phyloP scores from a whole-genome alignment of 768 basidiomycete species.

The Trametes maxima region DNA sequence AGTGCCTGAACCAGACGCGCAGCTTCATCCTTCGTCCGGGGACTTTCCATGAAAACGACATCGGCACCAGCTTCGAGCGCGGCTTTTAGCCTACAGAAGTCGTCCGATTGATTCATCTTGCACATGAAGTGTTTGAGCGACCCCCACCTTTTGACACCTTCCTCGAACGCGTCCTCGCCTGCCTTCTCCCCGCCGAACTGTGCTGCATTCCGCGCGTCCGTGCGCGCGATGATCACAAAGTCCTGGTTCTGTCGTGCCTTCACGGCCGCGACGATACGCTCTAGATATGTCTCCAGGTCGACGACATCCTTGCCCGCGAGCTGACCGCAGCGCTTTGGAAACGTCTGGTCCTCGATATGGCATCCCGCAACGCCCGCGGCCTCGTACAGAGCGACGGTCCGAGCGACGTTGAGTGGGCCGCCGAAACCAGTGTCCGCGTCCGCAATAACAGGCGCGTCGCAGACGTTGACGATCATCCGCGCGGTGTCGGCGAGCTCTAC shows the following conservation, averaged over 20 bases:
- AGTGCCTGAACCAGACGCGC: conserved; percentile 30
- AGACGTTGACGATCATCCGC: conserved; percentile 26
- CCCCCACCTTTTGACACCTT: conserved; percentile 30
- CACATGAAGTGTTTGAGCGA: neutral
- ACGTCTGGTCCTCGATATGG: conserved; percentile 34
- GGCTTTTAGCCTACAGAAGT: conserved; percentile 22
- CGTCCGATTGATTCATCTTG: neutral
- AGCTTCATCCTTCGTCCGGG: conserved; percentile 31
- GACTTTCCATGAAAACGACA: conserved; percentile 34
- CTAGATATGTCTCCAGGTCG: conserved; percentile 31
- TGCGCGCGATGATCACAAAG: conserved; percentile 30
- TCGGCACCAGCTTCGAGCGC: conserved; percentile 30
- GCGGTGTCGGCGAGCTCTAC: conserved; percentile 28
- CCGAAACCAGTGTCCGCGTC: conserved; percentile 32
- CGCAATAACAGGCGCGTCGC: conserved; percentile 28
- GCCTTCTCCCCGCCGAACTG: conserved; percentile 28
- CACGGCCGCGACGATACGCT: conserved; percentile 30
- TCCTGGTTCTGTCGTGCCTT: conserved; percentile 28
- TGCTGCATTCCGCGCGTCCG: conserved; percentile 31
- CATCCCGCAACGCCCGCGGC: conserved; percentile 30
- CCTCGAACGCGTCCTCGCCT: conserved; percentile 32
- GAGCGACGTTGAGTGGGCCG: conserved; percentile 29
- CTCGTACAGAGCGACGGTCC: conserved; percentile 30
- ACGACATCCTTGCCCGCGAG: conserved; percentile 31
- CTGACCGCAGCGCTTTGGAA: conserved; percentile 33